Evolutionary conservation across 2,329 filamentous ascomycete genomes (phyloP), one percentile per base, ranked within the genome.

Genomic region (Plenodomus biglobosus): DNA sequence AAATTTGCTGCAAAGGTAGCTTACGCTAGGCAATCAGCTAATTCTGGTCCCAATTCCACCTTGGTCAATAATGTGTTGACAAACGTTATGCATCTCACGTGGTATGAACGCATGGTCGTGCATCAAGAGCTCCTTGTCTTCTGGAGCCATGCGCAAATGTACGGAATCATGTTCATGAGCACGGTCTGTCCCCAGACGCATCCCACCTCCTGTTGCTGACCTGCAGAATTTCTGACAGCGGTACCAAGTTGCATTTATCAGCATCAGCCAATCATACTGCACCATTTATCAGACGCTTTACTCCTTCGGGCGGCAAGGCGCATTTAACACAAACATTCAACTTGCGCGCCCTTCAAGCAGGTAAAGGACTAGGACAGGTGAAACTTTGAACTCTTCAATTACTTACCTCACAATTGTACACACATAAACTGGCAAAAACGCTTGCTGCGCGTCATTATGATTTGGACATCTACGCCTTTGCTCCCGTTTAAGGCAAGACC

Each of bases 401-500:
- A 32, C 8, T 11, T 32, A 3, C 27, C 13, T 32, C 22, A 24
- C 11, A 24, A 6, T 24, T 5, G 22, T 11, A 6, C 22, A 24
- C 22, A 24, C 11, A 5, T 24, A n/a, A 8, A 34, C 20, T 49
- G 45, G 49, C 27, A 39, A 38, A 42, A 4, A 32, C 15, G 13
- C 27, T 42, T 34, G 18, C 19, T 24, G 21, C 7, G 20, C 2
- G 10, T 32, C 40, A 32, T 17, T 40, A 42, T 34, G 21, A 2
- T 40, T 50, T 50, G 43, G 47, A 54, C 47, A 46, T 46, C 16
- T 43, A 19, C 47, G 47, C 51, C 47, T 46, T 48, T 41, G 41
- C 2, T 37, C 38, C 37, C 21, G 35, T 41, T n/a, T 13, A 16
- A 34, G 47, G 20, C 27, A 37, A 44, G 22, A 17, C 6, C 30